These are phyloP conservation scores for bread wheat (Triticum aestivum) DNA, from an alignment of 176 grass and related monocot species.

Conservation along the genomic window IWGSC_CS_RefSeq_v2.1 NC_057798.1:154727263-154727762, in stretches of 20 bases:
- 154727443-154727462: conserved; percentile 93
- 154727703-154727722: conserved; percentile 82
- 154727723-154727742: conserved; percentile 91
- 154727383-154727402: neutral
- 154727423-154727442: neutral
- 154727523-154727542: conserved; percentile 89
- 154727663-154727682: conserved; percentile 99
- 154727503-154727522: conserved; percentile 90
- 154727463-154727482: conserved; percentile 83
- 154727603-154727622: neutral
- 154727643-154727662: conserved; percentile 88
- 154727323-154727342: conserved; percentile 98
- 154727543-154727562: conserved; percentile 88
- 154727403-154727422: neutral
- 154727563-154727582: neutral
- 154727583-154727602: neutral
- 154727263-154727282: conserved; percentile 97
- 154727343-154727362: conserved; percentile 84
- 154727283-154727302: conserved; percentile 92
- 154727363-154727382: neutral
- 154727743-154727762: conserved; percentile 96
- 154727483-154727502: conserved; percentile 96
- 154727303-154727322: conserved; percentile 90
- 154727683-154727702: conserved; percentile 95
- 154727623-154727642: neutral